A percentile compares a stretch with the other conserved stretches of the same genome.
These are phyloP conservation scores for Lodderomyces theae DNA, from an alignment of 1,139 yeast species.

Conservation along the genomic window DNA sequence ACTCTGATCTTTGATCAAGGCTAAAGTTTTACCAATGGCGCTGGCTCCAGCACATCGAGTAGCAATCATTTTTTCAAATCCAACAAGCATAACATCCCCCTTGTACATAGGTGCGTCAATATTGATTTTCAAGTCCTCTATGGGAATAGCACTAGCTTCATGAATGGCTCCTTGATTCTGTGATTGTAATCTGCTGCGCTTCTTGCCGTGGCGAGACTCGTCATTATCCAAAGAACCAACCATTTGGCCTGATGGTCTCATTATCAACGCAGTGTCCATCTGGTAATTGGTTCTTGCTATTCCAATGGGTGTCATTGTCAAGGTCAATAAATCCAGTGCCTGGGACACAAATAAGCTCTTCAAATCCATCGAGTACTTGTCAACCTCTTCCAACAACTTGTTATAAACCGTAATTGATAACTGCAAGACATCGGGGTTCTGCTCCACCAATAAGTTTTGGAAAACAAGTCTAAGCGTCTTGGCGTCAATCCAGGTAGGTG, in stretches of 20 bases:
- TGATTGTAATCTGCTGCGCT: conserved; percentile 26
- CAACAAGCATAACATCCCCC: conserved; percentile 89
- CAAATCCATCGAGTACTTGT: conserved; percentile 20
- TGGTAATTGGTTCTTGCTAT: conserved; percentile 83
- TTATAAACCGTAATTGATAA: conserved; percentile 66
- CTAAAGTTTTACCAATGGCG: conserved; percentile 71
- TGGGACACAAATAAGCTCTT: conserved; percentile 40
- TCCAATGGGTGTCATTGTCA: conserved; percentile 93
- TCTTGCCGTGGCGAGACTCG: conserved; percentile 27
- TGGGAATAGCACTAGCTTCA: conserved; percentile 43
- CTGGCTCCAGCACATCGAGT: conserved; percentile 75
- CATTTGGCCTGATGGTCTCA: conserved; percentile 76
- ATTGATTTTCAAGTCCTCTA: conserved; percentile 63
- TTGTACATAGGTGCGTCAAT: conserved; percentile 90
- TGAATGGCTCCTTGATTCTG: conserved; percentile 17
- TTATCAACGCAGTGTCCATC: conserved; percentile 70
- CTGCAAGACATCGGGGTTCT: conserved; percentile 67
- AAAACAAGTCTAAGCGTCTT: conserved; percentile 70
- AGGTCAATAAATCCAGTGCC: conserved; percentile 56
- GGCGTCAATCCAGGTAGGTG: conserved; percentile 78
- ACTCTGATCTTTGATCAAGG: conserved; percentile 47
- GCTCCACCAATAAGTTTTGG: conserved; percentile 88
- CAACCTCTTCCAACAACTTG: conserved; percentile 50
- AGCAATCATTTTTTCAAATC: conserved; percentile 67
- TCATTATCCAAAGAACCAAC: conserved; percentile 28